These are phyloP conservation scores for Secale cereale DNA, from an alignment of 176 grass and related monocot species.

Conservation along the genomic window DNA sequence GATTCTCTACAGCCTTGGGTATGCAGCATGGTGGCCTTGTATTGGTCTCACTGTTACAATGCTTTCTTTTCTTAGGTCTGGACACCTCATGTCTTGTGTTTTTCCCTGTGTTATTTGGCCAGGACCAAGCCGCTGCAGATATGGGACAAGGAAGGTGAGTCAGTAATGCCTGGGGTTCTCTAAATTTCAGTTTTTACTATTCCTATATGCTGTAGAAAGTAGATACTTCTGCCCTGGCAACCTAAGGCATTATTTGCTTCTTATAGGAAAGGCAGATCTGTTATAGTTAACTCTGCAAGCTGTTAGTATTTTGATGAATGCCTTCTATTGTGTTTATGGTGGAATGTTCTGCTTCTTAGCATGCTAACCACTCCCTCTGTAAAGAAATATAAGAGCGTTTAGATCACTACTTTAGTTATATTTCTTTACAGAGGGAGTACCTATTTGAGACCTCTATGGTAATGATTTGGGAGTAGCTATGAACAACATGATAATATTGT, in stretches of 20 bases:
- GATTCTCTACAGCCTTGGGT: conserved; percentile 96
- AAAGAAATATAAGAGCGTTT: no score
- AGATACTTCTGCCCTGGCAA: background rate
- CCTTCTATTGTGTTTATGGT: background rate
- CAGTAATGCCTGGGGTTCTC: conserved; percentile 10
- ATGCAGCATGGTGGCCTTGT: background rate
- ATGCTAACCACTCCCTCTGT: background rate
- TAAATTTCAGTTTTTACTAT: background rate
- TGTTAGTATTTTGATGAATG: background rate
- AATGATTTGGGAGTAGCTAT: background rate
- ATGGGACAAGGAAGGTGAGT: conserved; percentile 94
- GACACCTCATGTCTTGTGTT: conserved; percentile 18
- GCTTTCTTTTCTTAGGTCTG: conserved; percentile 7
- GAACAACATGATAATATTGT: background rate
- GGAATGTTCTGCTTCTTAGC: background rate
- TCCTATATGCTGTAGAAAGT: background rate
- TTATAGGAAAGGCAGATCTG: background rate
- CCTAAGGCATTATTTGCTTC: background rate
- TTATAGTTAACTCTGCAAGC: background rate
- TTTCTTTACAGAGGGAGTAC: no score
- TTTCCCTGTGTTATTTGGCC: conserved; percentile 14
- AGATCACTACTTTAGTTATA: no score
- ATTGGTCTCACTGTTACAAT: conserved; percentile 12
- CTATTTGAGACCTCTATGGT: background rate
- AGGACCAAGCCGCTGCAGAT: conserved; percentile 99